Conservation (phyloP, 495 filamentous ascomycete genomes). For the Eremomyces bilateralis region DNA sequence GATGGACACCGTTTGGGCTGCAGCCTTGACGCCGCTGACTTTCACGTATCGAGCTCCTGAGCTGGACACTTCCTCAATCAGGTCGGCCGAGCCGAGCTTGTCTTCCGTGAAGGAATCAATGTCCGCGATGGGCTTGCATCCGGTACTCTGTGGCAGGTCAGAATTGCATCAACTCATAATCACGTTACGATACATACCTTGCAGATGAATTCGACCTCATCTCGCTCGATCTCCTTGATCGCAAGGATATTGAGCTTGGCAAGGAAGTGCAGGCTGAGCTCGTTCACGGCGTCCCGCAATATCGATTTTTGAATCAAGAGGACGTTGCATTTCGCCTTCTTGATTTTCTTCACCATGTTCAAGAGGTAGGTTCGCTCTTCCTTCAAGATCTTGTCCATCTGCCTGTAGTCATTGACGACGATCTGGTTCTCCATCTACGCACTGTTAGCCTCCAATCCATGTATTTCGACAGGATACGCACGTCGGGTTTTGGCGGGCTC, state of each 20-base stretch:
- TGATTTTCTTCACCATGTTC: constrained; percentile 99
- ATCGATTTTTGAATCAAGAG: constrained; percentile 98
- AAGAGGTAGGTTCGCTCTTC: constrained; percentile 95
- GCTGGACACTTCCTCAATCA: constrained; percentile 78
- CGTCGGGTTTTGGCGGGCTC: constrained; percentile 91
- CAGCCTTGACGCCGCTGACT: constrained; percentile 67
- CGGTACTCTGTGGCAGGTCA: constrained; percentile 34
- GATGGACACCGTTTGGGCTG: constrained; percentile 76
- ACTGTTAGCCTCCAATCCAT: neutral
- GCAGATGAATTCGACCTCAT: constrained; percentile 98
- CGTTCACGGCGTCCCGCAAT: constrained; percentile 91
- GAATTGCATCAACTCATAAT: too few relatives aligned
- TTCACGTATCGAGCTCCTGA: constrained; percentile 83
- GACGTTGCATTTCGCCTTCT: constrained; percentile 98
- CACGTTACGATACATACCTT: constrained; percentile 29
- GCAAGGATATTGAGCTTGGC: constrained; percentile 88
- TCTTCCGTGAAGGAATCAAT: constrained; percentile 98
- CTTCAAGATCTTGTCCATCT: constrained; percentile 99
- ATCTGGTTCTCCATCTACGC: constrained; percentile 95
- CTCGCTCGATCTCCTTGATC: constrained; percentile 93
- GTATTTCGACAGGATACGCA: constrained; percentile 17
- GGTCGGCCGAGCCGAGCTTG: constrained; percentile 89
- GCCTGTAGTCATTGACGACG: constrained; percentile 94
- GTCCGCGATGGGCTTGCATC: constrained; percentile 97
- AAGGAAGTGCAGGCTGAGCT: constrained; percentile 89